Evolutionary conservation across 371 early-diverging fungal species (phyloP), one percentile per base, ranked within the genome.

Genomic region (Mucor indicus): DNA sequence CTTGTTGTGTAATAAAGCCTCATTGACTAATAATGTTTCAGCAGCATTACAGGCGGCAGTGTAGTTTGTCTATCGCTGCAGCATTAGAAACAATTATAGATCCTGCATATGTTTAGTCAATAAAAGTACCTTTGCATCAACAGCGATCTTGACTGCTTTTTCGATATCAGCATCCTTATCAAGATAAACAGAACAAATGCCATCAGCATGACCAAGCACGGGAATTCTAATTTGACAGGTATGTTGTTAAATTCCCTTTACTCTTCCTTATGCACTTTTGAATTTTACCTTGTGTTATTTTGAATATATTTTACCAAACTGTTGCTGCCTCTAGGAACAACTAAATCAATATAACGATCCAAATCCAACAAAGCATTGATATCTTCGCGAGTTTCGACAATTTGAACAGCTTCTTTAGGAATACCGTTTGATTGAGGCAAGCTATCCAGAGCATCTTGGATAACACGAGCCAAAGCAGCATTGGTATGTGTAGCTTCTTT

Each of bases 171-270:
- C 89, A 5, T 80, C 72, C 43, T 83, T 84, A 65, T 96, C 96
- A 17, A 98, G 60, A 64, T 82, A 98, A 1, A 91, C 81, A 2
- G 95, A 83, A 72, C 96, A 96, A 48, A 98, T 67, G 31, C 98
- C 98, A 67, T 98, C 96, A 24, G 98, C 98, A 60, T 98, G 98
- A 38, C 98, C 96, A 33, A 98, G 81, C 4, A 98, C 98, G n/a
- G 98, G 96, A 49, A 96, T 97, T 52, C 95, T 84, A 67, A 25
- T 11, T 15, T 16, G 20, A 23, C 30, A 21, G 23, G 32, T 29
- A 50, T 17, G 44, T 57, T 49, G 23, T 27, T 44, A 11, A 32
- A 33, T 33, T 33, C 6, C 4, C 35, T 33, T 4, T 13, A 33
- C n/a, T 5, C 35, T 15, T 33, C 11, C n/a, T 29, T 29, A 6